Evolutionary conservation across 495 filamentous ascomycete genomes (phyloP).

Genomic region (Penicillium angulare): DNA sequence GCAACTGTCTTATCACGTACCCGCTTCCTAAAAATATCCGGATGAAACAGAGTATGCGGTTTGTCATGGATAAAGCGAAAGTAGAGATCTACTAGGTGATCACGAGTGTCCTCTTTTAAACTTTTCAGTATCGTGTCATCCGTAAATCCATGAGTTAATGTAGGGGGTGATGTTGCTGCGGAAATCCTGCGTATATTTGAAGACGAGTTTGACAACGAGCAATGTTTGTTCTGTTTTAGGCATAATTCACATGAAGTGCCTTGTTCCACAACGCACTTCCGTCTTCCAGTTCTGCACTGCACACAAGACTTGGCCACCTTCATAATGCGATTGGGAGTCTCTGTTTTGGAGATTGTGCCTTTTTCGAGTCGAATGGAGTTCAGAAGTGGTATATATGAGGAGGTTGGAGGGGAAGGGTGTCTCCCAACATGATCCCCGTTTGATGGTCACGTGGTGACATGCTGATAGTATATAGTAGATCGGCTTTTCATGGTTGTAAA

Average conservation of each 20-base stretch:
- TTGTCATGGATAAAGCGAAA: constrained; percentile 30
- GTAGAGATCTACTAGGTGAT: constrained; percentile 25
- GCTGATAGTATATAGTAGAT: too few species aligned
- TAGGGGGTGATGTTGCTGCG: too few species aligned
- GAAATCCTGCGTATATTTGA: background rate
- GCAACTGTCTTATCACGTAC: constrained; percentile 4
- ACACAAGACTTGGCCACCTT: constrained; percentile 8
- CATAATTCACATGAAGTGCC: constrained; percentile 3
- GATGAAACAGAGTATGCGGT: constrained; percentile 28
- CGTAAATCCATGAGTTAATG: too few species aligned
- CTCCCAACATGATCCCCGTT: too few species aligned
- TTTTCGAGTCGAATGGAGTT: too few species aligned
- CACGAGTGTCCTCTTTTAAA: constrained; percentile 3
- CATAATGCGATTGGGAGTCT: constrained; percentile 3
- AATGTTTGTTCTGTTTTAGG: constrained; percentile 4
- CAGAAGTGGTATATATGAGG: too few species aligned
- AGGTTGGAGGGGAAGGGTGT: too few species aligned
- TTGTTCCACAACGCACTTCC: constrained; percentile 1
- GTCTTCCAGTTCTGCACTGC: constrained; percentile 8
- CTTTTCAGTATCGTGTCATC: background rate
- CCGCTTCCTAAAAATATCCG: constrained; percentile 5
- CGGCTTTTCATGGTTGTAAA: too few species aligned
- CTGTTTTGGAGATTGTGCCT: too few species aligned
- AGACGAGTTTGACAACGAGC: background rate
- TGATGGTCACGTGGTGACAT: too few species aligned